Conservation (phyloP, 768 basidiomycete species). For the Mycena venus region DNA sequence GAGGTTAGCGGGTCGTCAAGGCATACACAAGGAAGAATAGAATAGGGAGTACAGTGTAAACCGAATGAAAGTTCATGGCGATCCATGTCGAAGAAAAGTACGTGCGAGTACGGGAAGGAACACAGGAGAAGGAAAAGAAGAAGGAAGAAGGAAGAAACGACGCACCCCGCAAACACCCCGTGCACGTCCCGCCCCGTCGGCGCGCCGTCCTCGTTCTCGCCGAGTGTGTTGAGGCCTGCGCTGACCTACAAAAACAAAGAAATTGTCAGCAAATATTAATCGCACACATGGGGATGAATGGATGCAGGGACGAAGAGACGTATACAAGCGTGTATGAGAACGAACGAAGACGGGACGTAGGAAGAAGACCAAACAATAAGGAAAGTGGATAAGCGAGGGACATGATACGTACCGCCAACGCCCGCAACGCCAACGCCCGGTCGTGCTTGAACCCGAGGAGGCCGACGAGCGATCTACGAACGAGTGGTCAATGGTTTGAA, state of each 20-base stretch:
- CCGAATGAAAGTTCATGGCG: not conserved
- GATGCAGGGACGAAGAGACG: too few species aligned
- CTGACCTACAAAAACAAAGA: conserved; percentile 9
- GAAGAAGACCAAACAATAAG: not conserved
- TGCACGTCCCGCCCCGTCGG: conserved; percentile 77
- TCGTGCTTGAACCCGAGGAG: conserved; percentile 85
- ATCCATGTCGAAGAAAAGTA: not conserved
- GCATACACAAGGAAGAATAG: too few species aligned
- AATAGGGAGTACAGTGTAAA: not conserved
- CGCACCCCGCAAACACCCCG: conserved; percentile 81
- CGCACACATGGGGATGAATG: too few species aligned
- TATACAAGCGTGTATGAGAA: too few species aligned
- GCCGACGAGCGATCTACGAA: conserved; percentile 73
- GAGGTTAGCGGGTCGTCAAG: not conserved
- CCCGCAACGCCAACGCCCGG: conserved; percentile 74
- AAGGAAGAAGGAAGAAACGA: conserved; percentile 7
- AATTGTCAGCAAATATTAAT: not conserved
- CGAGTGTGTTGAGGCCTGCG: conserved; percentile 19
- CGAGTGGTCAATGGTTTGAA: too few species aligned
- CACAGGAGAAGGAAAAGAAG: not conserved
- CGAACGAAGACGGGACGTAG: too few species aligned
- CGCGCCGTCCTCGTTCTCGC: not conserved
- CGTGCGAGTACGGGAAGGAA: not conserved
- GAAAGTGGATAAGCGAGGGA: too few species aligned
- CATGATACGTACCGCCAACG: conserved; percentile 71